These are phyloP conservation scores for Blumeria hordei DNA, from an alignment of 2,329 filamentous ascomycete species.

Conservation along the genomic window DNA sequence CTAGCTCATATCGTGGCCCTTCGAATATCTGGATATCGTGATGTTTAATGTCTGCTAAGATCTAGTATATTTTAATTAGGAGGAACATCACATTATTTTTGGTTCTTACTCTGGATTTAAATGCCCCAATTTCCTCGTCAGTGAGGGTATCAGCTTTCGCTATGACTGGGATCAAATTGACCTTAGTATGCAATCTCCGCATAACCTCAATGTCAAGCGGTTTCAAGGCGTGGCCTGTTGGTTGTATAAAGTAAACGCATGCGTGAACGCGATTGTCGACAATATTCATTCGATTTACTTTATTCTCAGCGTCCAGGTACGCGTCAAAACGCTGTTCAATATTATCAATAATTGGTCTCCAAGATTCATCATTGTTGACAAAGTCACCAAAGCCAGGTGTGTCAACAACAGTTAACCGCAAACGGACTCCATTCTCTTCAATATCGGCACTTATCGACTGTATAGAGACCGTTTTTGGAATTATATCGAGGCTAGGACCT, in stretches of 20 bases:
- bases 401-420: conserved; percentile 89
- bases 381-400: conserved; percentile 97
- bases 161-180: conserved; percentile 98
- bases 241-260: conserved; percentile 98
- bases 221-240: conserved; percentile 94
- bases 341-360: conserved; percentile 97
- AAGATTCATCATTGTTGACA: conserved; percentile 99
- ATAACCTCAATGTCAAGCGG: conserved; percentile 98
- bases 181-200: conserved; percentile 98
- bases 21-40: conserved; percentile 98
- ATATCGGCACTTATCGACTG: conserved; percentile 92
- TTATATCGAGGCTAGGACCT: conserved; percentile 88
- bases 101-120: conserved; percentile 75
- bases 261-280: conserved; percentile 98
- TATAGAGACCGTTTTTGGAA: conserved; percentile 91
- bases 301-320: conserved; percentile 97
- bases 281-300: conserved; percentile 99
- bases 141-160: conserved; percentile 96
- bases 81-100: neutral
- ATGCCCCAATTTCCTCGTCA: conserved; percentile 79
- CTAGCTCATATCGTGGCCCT: conserved; percentile 90
- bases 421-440: conserved; percentile 91
- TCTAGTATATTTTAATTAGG: conserved; percentile 28
- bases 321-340: conserved; percentile 98
- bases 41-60: conserved; percentile 86